Evolutionary conservation across 2,329 filamentous ascomycete species (phyloP), one percentile per base, ranked within the genome.

Genomic region (Camillea tinctor): DNA sequence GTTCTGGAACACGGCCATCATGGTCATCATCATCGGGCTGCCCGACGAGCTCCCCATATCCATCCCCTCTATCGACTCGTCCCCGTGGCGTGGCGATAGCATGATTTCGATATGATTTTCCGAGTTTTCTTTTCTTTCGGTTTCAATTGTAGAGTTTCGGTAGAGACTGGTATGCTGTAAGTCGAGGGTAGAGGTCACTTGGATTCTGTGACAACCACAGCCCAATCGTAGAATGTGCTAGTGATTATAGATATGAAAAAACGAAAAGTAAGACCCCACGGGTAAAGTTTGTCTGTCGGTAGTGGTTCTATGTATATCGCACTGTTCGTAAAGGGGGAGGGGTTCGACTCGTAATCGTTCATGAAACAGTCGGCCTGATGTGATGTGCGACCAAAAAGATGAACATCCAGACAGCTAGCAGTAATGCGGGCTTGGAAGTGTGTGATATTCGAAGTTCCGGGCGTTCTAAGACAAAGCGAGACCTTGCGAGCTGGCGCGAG

Each of bases 1-100:
- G 62, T 75, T 84, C 65, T 68, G 88, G 81, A 95, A 95, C 65
- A 83, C 73, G 69, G 79, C 77, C 72, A 75, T 74, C 80, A 82
- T 84, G 57, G 67, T 68, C 68, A 70, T 69, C 52, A 58, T 63
- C 52, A 62, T 50, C 8, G 57, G 59, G 36, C 65, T 61, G 19
- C 61, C 61, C 36, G 61, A 68, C 40, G 63, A 62, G 61, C 66
- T 62, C 68, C 54, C 60, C 64, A 65, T 68, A 60, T 70, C 66
- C 67, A 72, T 70, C 24, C 59, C 64, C 22, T 58, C 54, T 64
- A 64, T 64, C 7, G 57, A 15, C 21, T 51, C 52, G 40, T 60
- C 51, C 50, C 57, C 63, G 50, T 65, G 59, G 19, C 60, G 58
- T 55, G 56, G 50, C 26, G 52, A 55, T 49, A 57, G 26, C 64